Percentiles rank a stretch among this genome's conserved stretches.
phyloP scores from a whole-genome alignment of 2,329 filamentous ascomycete species.

The Sphaerulina vaccinii region DNA sequence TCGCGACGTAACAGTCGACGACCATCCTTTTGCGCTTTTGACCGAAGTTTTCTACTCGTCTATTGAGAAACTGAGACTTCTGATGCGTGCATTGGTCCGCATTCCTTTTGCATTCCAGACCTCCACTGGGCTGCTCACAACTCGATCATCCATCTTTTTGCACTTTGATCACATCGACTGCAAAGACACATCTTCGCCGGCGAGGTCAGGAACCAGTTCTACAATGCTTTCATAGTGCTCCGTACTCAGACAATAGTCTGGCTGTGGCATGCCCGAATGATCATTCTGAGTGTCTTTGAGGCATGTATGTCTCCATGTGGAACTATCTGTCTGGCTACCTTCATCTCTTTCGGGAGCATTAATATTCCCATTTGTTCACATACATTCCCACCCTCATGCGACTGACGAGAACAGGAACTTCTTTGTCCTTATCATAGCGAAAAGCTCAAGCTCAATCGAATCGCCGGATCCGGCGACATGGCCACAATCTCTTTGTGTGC shows the following conservation, averaged over 20 bases:
- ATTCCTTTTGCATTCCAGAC: too few relatives aligned
- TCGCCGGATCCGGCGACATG: conserved; percentile 8
- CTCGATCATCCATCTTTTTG: too few relatives aligned
- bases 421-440: conserved; percentile 4
- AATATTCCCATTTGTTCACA: not conserved
- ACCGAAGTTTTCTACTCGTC: not conserved
- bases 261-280: too few relatives aligned
- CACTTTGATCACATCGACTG: too few relatives aligned
- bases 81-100: too few relatives aligned
- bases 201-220: too few relatives aligned
- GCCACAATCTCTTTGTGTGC: conserved; percentile 5
- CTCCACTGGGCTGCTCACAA: too few relatives aligned
- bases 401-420: not conserved
- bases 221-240: too few relatives aligned
- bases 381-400: not conserved
- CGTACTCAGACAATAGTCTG: too few relatives aligned
- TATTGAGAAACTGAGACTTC: not conserved
- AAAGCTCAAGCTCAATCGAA: not conserved
- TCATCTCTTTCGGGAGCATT: not conserved
- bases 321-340: not conserved
- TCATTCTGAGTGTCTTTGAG: too few relatives aligned
- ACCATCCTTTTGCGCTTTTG: not conserved
- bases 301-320: not conserved
- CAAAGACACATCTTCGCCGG: too few relatives aligned
- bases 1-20: not conserved